Evolutionary conservation across 2,329 filamentous ascomycete genomes (phyloP), one percentile per base, ranked within the genome.

Genomic region (Albifimbria verrucaria): DNA sequence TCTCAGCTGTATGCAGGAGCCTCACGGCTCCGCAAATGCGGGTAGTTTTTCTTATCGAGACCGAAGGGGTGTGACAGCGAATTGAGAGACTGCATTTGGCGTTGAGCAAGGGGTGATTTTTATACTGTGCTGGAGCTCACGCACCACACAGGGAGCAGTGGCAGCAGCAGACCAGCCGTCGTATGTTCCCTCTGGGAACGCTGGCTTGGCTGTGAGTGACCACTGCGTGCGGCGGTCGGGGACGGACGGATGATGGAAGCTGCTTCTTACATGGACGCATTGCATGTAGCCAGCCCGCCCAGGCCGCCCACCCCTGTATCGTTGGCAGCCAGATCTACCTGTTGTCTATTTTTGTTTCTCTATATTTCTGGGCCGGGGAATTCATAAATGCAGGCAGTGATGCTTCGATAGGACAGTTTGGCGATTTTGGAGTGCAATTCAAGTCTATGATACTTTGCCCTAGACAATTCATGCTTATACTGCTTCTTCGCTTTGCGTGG

Each of bases 371-470:
- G 62, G 57, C 58, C 57, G 62, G 64, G 66, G 59, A 66, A 62
- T 68, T 67, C 61, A 68, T 67, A 67, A 63, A 69, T 68, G 62
- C 66, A 66, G 64, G 64, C 63, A 65, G 66, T 65, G 66, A 66
- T 69, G 62, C 65, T 73, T 76, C 65, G 70, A 76, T 76, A 76
- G 73, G 74, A 74, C 71, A 68, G 66, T 75, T 74, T 74, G 75
- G 76, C 76, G 74, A 77, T 72, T 39, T 39, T 72, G 75, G 74
- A 74, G 74, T 77, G 75, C 68, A 75, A 72, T 75, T 73, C 64
- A 71, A 69, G 68, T 69, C 60, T 64, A 64, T 67, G 63, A 57
- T 65, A 58, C 58, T 57, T 53, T 54, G 44, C 23, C 44, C 44
- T 47, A 25, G 44, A 47, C 32, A 12, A 39, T 39, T 39, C 18